Evolutionary conservation across 257 asterid genomes (phyloP), one percentile per base, ranked within the genome.

Genomic region (Ehretia macrophylla): DNA sequence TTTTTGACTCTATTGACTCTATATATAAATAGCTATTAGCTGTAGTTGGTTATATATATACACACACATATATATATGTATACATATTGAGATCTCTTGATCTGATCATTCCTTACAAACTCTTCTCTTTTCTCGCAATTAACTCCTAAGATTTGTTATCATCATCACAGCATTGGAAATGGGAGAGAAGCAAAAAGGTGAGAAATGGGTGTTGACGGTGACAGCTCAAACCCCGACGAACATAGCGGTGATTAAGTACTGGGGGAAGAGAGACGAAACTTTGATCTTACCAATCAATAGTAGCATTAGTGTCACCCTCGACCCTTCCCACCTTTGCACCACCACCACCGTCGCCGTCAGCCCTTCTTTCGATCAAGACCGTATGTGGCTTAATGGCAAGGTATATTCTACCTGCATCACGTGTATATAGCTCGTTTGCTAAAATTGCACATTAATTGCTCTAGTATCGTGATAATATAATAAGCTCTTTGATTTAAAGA

Each of bases 291-390:
- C 99, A 47, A 85, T 93, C 58, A 93, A 93, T 52, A 96, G 90
- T 59, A 93, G 99, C 75, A 93, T 93, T 50, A 93, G 99, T 68
- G 95, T 93, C 42, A 93, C 99, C 32, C 93, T 92, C 51, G 99
- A 88, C 65, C 99, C 99, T 19, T 80, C 82, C 59, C 97, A 88
- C 57, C 96, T 92, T 71, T 88, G 99, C 81, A 92, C 99, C 68
- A 93, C 97, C 69, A 93, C 99, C 59, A 89, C 99, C 71, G 97
- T 89, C 62, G 94, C 97, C 58, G 99, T 89, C 70, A 89, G 99
- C 73, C 95, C 96, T 4, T 40, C 71, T 45, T 89, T 89, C 58
- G 22, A 80, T 3, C 72, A 67, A 16, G 99, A 93, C 51, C 91
- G 96, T 53, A 93, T 89, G 89, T 93, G 99, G 99, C 90, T 93